Evolutionary conservation across 2,329 filamentous ascomycete species (phyloP), one percentile per base, ranked within the genome.

Genomic region (Albifimbria verrucaria): DNA sequence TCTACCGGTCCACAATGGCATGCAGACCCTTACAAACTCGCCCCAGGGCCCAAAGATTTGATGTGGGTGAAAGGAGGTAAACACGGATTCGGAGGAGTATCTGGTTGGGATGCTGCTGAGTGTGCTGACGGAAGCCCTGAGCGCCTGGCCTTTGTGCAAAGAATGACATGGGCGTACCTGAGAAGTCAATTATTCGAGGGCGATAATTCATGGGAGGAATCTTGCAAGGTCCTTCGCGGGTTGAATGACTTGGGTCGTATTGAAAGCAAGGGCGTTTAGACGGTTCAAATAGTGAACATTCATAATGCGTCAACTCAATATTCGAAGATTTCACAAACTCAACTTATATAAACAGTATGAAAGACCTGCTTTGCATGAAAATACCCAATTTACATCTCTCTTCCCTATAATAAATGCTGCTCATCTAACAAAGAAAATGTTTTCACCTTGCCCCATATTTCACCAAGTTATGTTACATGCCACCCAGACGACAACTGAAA

Each of bases 51-150:
- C 1, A 66, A 65, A n/a, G 52, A 56, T 2, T 56, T 61, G 0
- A 59, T 61, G 2, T 32, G 45, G 4, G 48, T 66, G 0, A 59
- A 56, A 21, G 60, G 56, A 2, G 63, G 64, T 10, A 54, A 57
- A 7, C 64, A 66, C 23, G 60, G 60, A 0, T 64, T 66, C 23
- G 64, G 64, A 2, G 64, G 64, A 1, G 56, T 66, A 0, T 59
- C 58, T 12, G 59, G 60, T 2, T 66, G 63, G 63, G 59, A 65
- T 20, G 62, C 63, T 0, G 44, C 53, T 5, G 63, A 66, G 43
- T 60, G 57, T 5, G 52, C 56, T 15, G 62, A 66, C 7, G 63
- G 65, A 24, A 57, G 54, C 12, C 43, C 57, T 0, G 61, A 66
- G 52, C 53, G 63, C 5, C 48, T 66, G 26, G 60, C 56, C 0